Evolutionary conservation across 352 stramenopile genomes (phyloP), one percentile per base, ranked within the genome.

Genomic region (Phytophthora cactorum): DNA sequence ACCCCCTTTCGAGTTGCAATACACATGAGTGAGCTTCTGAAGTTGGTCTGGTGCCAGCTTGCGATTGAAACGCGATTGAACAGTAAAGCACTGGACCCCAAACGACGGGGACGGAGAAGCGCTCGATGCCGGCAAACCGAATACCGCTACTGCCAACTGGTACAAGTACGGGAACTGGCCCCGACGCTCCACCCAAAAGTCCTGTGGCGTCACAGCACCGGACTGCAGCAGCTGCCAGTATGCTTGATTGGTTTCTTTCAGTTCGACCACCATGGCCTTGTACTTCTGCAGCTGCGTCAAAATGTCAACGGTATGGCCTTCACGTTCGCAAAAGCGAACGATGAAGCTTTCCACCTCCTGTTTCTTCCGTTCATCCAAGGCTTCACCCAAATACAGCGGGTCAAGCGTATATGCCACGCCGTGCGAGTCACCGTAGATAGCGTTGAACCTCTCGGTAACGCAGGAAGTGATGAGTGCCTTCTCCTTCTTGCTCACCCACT

Each of bases 401-500:
- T 92, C 84, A 22, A 92, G 55, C 44, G 86, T 59, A 59, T 84
- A 88, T 6, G 81, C 81, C 32, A 92, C 74, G 17, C 84, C 84
- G 32, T 90, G 84, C 4, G 72, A 76, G 17, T 87, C 72, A 4
- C 81, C 73, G 32, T 92, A 92, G 59, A 90, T 86, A 15, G 74
- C 76, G 44, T 84, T 72, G n/a, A 92, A 79, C 1, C 84, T 78
- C 43, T 92, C 84, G 17, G 76, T 79, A 17, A 92, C 69, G 47
- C 78, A 90, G 28, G 84, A 88, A 36, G 74, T 72, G 50, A 92
- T 83, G 12, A 92, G 66, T 15, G 84, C 81, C 62, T 90, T 92
- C 63, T 92, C 79, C 54, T 92, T 92, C 74, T 89, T 89, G 56
- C 71, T 89, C 34, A 90, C 63, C 61, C 75, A 77, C 49, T 90